Evolutionary conservation across 2,329 filamentous ascomycete genomes (phyloP), one percentile per base, ranked within the genome.

Genomic region (Xylogone sp.): DNA sequence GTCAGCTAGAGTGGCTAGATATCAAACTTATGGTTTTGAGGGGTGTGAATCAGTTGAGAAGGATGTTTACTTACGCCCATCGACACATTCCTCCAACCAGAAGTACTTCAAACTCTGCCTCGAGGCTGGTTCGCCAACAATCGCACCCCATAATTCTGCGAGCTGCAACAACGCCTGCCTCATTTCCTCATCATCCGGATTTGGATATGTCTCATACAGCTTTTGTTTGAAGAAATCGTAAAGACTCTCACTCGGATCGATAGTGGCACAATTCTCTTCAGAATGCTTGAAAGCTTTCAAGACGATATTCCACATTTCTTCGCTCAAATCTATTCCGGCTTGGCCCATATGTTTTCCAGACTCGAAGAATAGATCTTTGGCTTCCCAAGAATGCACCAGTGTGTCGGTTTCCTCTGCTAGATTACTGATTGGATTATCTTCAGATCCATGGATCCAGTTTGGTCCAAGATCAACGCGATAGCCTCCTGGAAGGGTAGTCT

Each of bases 71-170:
- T 53, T 51, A 69, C 67, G 66, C 21, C 79, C 78, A 59, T 81
- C 77, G 45, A 82, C 74, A 48, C 76, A 78, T 59, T 82, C 77
- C 59, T 82, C 78, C 2, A 83, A 62, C 75, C 78, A 81, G 57
- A 81, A 78, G 62, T 74, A 82, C 61, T 75, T 78, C 49, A 83
- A 64, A 59, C 76, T 81, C 62, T 83, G 79, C 21, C 57, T 70
- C 34, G 69, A 65, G 3, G 80, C 68, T 2, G 70, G 67, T 49
- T 70, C 75, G 3, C 79, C 79, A 21, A 81, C 74, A 59, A 79
- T 81, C 1, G 73, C 72, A 10, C 79, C 78, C 76, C 79, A 81
- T 20, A 62, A 53, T 39, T 64, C 61, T 3, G 76, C 65, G 13
- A 68, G 71, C 34, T 68, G 60, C 48, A 71, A 65, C 52, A 71